Percentiles rank a stretch among this genome's conserved stretches.
These are phyloP conservation scores for Clitocybe nebularis DNA, from an alignment of 1,284 basidiomycete species.

Conservation along the genomic window DNA sequence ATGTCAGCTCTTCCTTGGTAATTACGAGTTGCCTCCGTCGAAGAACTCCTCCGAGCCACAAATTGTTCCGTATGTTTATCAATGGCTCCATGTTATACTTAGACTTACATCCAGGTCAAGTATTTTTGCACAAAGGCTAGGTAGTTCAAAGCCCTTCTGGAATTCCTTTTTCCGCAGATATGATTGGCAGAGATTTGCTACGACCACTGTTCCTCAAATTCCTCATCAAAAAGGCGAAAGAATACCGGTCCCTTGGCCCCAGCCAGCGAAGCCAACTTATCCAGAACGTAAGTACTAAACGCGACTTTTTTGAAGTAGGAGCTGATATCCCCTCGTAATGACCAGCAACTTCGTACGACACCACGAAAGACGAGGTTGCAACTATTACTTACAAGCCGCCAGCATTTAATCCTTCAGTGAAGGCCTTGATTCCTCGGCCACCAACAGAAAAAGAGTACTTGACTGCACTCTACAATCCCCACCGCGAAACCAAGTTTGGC, in stretches of 20 bases:
- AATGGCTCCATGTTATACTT: slow-evolving; percentile 2
- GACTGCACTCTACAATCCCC: slow-evolving; percentile 48
- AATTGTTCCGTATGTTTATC: slow-evolving; percentile 41
- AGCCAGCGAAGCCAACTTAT: slow-evolving; percentile 35
- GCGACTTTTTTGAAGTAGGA: too few species aligned
- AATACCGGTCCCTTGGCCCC: slow-evolving; percentile 67
- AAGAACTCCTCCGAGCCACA: slow-evolving; percentile 37
- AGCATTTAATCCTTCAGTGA: slow-evolving; percentile 36
- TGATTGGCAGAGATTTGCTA: slow-evolving; percentile 65
- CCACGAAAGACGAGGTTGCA: slow-evolving; percentile 49
- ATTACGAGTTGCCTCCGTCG: slow-evolving; percentile 52
- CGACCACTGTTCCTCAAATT: slow-evolving; percentile 56
- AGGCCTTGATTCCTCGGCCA: slow-evolving; percentile 35
- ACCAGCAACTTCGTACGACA: slow-evolving; percentile 57
- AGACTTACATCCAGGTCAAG: slow-evolving; percentile 33
- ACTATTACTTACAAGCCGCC: slow-evolving; percentile 68
- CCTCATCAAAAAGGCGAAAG: slow-evolving; percentile 40
- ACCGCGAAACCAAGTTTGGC: slow-evolving; percentile 34
- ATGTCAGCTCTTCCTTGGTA: slow-evolving; percentile 72
- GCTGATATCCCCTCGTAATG: slow-evolving; percentile 7
- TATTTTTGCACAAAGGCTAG: slow-evolving; percentile 71
- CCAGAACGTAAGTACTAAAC: slow-evolving; percentile 47
- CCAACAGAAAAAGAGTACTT: slow-evolving; percentile 58
- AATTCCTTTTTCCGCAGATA: slow-evolving; percentile 45
- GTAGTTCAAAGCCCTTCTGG: slow-evolving; percentile 57